Evolutionary conservation across 768 basidiomycete genomes (phyloP).

Genomic region (Arthromyces matolae): DNA sequence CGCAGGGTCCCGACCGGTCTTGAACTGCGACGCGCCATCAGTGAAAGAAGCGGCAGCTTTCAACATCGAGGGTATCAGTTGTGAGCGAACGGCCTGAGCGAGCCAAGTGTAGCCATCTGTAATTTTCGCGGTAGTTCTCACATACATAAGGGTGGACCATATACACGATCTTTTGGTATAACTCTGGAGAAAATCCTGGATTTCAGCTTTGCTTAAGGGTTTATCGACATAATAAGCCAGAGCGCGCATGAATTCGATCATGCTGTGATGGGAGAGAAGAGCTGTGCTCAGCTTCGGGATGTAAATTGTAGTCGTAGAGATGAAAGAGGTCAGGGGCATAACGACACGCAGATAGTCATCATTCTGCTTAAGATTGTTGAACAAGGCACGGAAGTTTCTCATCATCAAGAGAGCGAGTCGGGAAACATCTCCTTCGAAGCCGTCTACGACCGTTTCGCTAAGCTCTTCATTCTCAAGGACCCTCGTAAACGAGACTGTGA

Average conservation of each 20-base stretch:
- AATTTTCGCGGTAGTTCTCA: neutral
- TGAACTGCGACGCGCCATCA: neutral
- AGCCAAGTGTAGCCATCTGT: slow-evolving; percentile 8
- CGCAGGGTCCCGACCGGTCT: no score
- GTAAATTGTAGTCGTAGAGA: neutral
- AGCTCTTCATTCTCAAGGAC: neutral
- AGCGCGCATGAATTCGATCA: slow-evolving; percentile 7
- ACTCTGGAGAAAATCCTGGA: neutral
- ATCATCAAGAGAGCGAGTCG: neutral
- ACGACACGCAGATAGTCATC: neutral
- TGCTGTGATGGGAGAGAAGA: slow-evolving; percentile 6
- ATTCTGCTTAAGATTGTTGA: neutral
- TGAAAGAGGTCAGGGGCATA: slow-evolving; percentile 1
- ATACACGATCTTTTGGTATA: neutral
- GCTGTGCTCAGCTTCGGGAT: slow-evolving; percentile 1
- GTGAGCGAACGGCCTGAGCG: slow-evolving; percentile 5
- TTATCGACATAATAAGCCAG: neutral
- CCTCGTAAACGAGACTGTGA: neutral
- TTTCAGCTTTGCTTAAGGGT: neutral
- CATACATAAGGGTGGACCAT: slow-evolving; percentile 1
- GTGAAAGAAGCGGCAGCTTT: slow-evolving; percentile 2
- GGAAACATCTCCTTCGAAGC: slow-evolving; percentile 1
- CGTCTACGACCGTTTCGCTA: neutral
- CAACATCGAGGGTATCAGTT: slow-evolving; percentile 2
- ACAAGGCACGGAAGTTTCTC: neutral